Evolutionary conservation across 1,284 basidiomycete genomes (phyloP).

Genomic region (Tilletia indica): DNA sequence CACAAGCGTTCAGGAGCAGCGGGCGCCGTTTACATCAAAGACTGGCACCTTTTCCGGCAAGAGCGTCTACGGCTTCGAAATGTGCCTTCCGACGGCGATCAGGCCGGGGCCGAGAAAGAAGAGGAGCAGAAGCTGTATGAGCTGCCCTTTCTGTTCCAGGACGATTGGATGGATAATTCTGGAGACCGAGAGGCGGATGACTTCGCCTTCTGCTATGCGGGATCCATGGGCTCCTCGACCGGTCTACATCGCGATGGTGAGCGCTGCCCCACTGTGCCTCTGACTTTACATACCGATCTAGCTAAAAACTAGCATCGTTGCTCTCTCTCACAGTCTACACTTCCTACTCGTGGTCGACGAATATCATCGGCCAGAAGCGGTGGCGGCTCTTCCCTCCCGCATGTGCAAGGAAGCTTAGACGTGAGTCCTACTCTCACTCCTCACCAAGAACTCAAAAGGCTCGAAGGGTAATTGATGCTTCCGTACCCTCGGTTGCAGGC

Average conservation of each 20-base stretch:
- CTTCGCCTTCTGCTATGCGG: conserved; percentile 57
- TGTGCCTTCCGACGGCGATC: background rate
- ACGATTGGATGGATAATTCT: conserved; percentile 61
- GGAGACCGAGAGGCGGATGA: conserved; percentile 55
- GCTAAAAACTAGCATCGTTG: no score
- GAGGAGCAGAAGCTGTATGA: conserved; percentile 55
- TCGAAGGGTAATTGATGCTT: conserved; percentile 1
- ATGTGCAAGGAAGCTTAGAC: conserved; percentile 46
- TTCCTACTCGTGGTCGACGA: conserved; percentile 64
- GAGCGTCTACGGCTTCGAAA: conserved; percentile 14
- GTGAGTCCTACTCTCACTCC: conserved; percentile 20
- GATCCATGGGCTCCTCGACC: conserved; percentile 32
- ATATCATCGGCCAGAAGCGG: conserved; percentile 61
- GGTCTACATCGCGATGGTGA: conserved; percentile 45
- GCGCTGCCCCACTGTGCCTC: background rate
- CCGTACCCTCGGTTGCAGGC: conserved; percentile 29
- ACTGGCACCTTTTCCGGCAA: conserved; percentile 62
- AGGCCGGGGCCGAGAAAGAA: conserved; percentile 23
- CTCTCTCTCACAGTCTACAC: conserved; percentile 48
- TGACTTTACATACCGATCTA: no score
- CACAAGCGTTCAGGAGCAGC: conserved; percentile 25
- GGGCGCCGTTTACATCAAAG: conserved; percentile 61
- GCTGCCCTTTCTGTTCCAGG: conserved; percentile 59
- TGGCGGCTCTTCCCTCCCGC: conserved; percentile 63
- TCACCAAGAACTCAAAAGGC: background rate